These are phyloP conservation scores for Starmera dryadoides DNA, from an alignment of 805 yeast species.

Conservation along the genomic window DNA sequence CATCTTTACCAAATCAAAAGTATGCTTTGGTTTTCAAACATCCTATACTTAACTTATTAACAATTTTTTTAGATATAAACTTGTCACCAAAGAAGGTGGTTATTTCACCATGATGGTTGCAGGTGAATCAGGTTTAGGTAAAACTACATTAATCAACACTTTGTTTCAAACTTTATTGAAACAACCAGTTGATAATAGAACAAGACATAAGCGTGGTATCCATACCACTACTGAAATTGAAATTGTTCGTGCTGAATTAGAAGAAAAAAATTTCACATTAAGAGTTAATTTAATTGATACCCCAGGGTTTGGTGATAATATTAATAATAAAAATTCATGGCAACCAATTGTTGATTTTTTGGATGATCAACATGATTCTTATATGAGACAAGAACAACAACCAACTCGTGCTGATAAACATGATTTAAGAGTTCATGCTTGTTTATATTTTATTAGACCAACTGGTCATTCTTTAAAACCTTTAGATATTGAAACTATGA, in stretches of 20 bases:
- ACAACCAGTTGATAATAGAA: conserved; percentile 33
- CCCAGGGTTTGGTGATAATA: conserved; percentile 90
- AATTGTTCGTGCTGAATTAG: conserved; percentile 70
- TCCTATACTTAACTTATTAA: not conserved
- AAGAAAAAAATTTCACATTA: conserved; percentile 75
- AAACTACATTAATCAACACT: conserved; percentile 86
- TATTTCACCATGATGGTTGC: conserved; percentile 76
- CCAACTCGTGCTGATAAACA: conserved; percentile 61
- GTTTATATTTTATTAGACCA: conserved; percentile 85
- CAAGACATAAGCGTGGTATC: conserved; percentile 47
- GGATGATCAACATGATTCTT: conserved; percentile 85
- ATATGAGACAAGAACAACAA: conserved; percentile 90
- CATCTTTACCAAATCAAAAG: conserved; percentile 23
- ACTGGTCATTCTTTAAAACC: conserved; percentile 86
- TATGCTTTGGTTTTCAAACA: conserved; percentile 4
- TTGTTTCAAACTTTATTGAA: conserved; percentile 70
- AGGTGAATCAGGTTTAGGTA: conserved; percentile 90
- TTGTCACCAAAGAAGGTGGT: conserved; percentile 69
- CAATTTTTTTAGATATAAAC: conserved; percentile 48
- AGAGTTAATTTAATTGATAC: conserved; percentile 82
- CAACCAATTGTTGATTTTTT: conserved; percentile 80
- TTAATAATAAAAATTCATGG: conserved; percentile 82
- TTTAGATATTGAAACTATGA: conserved; percentile 84
- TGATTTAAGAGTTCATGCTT: conserved; percentile 86
- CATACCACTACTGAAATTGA: conserved; percentile 74